Percentiles rank a stretch among this genome's conserved stretches.
Conservation (phyloP, 371 early-diverging fungal genomes). For the Dichotomocladium elegans region DNA sequence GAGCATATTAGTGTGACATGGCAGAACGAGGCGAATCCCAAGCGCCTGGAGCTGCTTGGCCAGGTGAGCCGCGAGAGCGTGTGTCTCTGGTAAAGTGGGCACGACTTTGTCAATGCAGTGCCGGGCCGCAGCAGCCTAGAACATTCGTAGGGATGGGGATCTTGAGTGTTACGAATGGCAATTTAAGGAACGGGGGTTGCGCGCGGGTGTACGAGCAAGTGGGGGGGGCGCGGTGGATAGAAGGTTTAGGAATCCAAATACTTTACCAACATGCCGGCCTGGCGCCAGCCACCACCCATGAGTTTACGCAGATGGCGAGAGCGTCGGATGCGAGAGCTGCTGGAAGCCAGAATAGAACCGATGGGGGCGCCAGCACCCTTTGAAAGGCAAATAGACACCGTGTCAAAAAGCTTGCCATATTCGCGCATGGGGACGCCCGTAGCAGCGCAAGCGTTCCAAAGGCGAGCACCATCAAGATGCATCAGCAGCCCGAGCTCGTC, state of each 20-base stretch:
- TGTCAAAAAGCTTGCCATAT: conserved; percentile 75
- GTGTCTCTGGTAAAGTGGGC: conserved; percentile 64
- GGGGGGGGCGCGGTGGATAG: too few relatives aligned
- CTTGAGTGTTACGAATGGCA: background rate
- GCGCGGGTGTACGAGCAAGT: background rate
- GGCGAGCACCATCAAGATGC: conserved; percentile 88
- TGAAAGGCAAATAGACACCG: conserved; percentile 83
- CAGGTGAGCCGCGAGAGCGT: conserved; percentile 59
- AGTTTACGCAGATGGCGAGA: conserved; percentile 84
- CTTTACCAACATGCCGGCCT: conserved; percentile 65
- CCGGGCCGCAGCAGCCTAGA: conserved; percentile 69
- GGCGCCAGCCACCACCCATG: conserved; percentile 92
- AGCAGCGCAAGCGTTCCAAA: conserved; percentile 87
- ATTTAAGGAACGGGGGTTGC: background rate
- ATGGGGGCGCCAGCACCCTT: conserved; percentile 91
- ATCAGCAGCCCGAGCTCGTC: conserved; percentile 51
- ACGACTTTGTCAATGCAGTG: conserved; percentile 66
- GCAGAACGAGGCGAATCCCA: conserved; percentile 59
- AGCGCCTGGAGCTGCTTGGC: conserved; percentile 50
- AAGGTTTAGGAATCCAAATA: too few relatives aligned
- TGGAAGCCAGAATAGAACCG: conserved; percentile 78
- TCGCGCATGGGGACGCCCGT: conserved; percentile 65
- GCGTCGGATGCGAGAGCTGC: conserved; percentile 57
- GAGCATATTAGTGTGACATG: conserved; percentile 88
- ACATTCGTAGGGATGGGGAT: too few relatives aligned